These are phyloP conservation scores for Talaromyces pinophilus DNA, from an alignment of 2,329 filamentous ascomycete species.

Conservation along the genomic window DNA sequence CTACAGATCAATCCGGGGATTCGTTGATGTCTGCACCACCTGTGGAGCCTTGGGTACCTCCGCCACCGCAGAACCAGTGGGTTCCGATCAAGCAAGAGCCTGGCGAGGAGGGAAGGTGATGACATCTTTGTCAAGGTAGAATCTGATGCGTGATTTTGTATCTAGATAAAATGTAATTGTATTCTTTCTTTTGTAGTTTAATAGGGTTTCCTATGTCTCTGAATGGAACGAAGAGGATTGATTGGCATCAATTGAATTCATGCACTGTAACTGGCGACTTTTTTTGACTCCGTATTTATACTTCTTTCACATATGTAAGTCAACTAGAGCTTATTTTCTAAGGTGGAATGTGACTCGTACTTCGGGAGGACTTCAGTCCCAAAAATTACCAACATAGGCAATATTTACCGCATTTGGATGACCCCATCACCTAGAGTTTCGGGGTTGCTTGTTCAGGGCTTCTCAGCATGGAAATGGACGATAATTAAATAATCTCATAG, in stretches of 20 bases:
- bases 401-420: constrained; percentile 6
- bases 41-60: constrained; percentile 2
- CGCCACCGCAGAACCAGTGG: constrained; percentile 28
- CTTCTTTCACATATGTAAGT: too few species aligned
- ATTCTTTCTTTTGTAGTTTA: not conserved
- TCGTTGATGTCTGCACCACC: constrained; percentile 13
- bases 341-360: too few species aligned
- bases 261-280: too few species aligned
- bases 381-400: constrained; percentile 1
- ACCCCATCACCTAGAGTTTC: not conserved
- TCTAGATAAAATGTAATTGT: not conserved
- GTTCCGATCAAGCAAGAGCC: constrained; percentile 30
- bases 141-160: constrained; percentile 5
- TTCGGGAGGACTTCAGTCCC: not conserved
- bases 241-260: not conserved
- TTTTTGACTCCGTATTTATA: too few species aligned
- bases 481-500: too few species aligned
- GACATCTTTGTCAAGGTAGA: constrained; percentile 31
- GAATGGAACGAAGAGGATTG: not conserved
- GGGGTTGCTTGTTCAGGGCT: not conserved
- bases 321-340: too few species aligned
- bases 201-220: not conserved
- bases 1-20: not conserved
- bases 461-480: too few species aligned
- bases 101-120: constrained; percentile 23